Percentiles rank a stretch among this genome's conserved stretches.
These are phyloP conservation scores for Boletus reticulatus DNA, from an alignment of 768 basidiomycete genomes.

Conservation along the genomic window DNA sequence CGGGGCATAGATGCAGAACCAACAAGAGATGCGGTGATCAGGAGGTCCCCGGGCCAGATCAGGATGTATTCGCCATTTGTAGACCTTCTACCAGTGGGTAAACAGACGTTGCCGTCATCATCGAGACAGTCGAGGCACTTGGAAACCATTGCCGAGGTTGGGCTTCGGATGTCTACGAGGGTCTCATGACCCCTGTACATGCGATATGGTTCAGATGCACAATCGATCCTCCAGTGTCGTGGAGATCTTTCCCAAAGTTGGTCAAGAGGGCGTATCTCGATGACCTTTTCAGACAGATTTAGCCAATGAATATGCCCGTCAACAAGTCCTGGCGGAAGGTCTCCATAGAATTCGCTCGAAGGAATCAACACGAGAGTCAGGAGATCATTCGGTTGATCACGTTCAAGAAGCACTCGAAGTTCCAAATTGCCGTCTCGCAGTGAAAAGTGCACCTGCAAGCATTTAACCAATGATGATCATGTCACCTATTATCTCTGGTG, in stretches of 20 bases:
- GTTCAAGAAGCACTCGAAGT: conserved; percentile 4
- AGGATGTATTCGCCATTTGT: no score
- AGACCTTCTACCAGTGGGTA: no score
- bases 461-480: not conserved
- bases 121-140: not conserved
- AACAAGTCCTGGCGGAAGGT: conserved; percentile 20
- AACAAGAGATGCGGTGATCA: not conserved
- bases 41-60: not conserved
- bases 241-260: conserved; percentile 16
- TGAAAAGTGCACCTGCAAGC: conserved; percentile 16
- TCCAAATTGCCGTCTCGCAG: conserved; percentile 1
- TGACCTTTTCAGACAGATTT: conserved; percentile 2
- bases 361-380: conserved; percentile 17
- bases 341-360: conserved; percentile 1
- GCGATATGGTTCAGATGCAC: not conserved
- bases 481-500: not conserved
- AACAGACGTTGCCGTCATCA: no score
- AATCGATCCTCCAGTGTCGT: conserved; percentile 20
- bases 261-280: conserved; percentile 23
- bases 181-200: not conserved
- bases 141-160: not conserved
- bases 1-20: no score
- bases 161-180: conserved; percentile 19
- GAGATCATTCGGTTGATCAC: not conserved
- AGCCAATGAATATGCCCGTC: conserved; percentile 23